Percentiles rank a stretch among this genome's conserved stretches.
Conservation (phyloP, 2,329 filamentous ascomycete species). For the Aspergillus novoparasiticus region DNA sequence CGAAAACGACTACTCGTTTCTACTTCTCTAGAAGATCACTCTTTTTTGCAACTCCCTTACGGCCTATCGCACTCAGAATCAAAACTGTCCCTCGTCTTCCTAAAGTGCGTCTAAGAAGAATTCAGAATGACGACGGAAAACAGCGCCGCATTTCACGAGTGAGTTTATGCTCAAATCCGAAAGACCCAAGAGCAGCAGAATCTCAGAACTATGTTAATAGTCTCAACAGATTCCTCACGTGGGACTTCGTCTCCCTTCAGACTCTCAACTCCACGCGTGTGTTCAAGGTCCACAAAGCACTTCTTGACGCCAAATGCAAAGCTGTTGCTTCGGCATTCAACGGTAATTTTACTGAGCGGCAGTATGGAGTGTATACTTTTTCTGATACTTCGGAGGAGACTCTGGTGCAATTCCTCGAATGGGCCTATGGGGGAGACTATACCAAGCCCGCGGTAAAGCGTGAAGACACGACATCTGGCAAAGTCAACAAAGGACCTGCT, state of each 20-base stretch:
- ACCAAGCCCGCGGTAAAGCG: neutral
- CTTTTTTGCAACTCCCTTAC: neutral
- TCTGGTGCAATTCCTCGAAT: slow-evolving; percentile 12
- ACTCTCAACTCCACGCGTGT: neutral
- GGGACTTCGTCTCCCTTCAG: neutral
- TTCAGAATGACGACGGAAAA: neutral
- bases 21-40: neutral
- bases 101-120: neutral
- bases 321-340: neutral
- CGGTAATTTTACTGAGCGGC: neutral
- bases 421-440: slow-evolving; percentile 14
- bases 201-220: neutral
- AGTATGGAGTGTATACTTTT: neutral
- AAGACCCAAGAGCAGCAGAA: neutral
- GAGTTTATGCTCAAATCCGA: neutral
- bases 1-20: neutral
- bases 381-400: slow-evolving; percentile 8
- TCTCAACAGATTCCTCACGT: neutral
- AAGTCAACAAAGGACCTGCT: neutral
- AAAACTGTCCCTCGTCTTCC: neutral
- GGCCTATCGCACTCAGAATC: neutral
- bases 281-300: slow-evolving; percentile 12
- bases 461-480: neutral
- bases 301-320: slow-evolving; percentile 11
- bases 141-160: neutral